Conservation (phyloP, 2,329 filamentous ascomycete species). For the Penicillium expansum region DNA sequence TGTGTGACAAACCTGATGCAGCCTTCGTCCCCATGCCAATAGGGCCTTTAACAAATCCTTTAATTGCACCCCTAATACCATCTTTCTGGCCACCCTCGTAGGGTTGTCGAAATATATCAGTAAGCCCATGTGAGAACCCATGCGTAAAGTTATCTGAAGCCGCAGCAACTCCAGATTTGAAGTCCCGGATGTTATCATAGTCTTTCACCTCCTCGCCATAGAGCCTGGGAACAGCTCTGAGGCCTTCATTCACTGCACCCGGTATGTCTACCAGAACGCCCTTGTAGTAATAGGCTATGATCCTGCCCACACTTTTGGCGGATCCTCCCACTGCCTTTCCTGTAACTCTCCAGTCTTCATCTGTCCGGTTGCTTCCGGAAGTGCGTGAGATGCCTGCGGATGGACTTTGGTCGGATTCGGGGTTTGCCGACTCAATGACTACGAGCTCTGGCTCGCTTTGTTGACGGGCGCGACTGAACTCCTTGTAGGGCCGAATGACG, state of each 20-base stretch:
- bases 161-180: slow-evolving; percentile 32
- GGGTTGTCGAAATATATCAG: slow-evolving; percentile 32
- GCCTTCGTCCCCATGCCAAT: slow-evolving; percentile 9
- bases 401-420: background rate
- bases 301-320: slow-evolving; percentile 26
- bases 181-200: slow-evolving; percentile 34
- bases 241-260: slow-evolving; percentile 36
- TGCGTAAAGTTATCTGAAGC: slow-evolving; percentile 34
- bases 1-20: slow-evolving; percentile 1
- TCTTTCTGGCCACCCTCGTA: slow-evolving; percentile 32
- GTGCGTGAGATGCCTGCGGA: background rate
- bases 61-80: slow-evolving; percentile 33
- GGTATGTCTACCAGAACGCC: slow-evolving; percentile 39
- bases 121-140: slow-evolving; percentile 35
- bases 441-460: slow-evolving; percentile 4
- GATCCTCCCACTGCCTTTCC: slow-evolving; percentile 16
- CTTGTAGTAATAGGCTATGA: slow-evolving; percentile 30
- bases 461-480: slow-evolving; percentile 11
- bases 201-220: slow-evolving; percentile 38
- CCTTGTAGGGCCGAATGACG: slow-evolving; percentile 25
- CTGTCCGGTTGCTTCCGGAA: background rate
- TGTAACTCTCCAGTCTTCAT: background rate
- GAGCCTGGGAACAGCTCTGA: slow-evolving; percentile 35
- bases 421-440: slow-evolving; percentile 1
- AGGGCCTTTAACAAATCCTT: slow-evolving; percentile 37